Evolutionary conservation across 345 rosid genomes (phyloP), one percentile per base, ranked within the genome.

Genomic region (Microthlaspi erraticum): DNA sequence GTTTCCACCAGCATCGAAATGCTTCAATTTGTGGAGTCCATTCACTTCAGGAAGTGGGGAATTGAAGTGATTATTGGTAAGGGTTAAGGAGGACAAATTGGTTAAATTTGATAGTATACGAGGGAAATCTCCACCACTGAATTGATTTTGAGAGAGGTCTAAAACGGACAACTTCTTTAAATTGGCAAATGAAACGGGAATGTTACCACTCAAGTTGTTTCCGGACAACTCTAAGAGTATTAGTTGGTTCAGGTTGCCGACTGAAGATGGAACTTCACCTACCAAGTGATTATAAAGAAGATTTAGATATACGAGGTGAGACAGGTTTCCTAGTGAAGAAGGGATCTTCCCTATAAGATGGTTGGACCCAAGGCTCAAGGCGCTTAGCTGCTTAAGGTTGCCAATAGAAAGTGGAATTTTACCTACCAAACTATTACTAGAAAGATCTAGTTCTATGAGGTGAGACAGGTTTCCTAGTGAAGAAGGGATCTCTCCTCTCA

Each of bases 81-180:
- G 51, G 51, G 7, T 11, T 46, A 46, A 46, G 26, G 8, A 17
- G 10, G 11, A 17, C 26, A 46, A 46, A 26, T 26, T 46, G 51
- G 51, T 46, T 46, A 46, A 46, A 46, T n/a, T n/a, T n/a, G 51
- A 26, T 46, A 46, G 23, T 7, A 46, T 17, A 46, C 26, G 51
- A 17, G 51, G 51, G 26, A 46, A 19, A 17, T 46, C 44, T 41
- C 3, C 16, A 12, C 44, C 11, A 5, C 26, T 46, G 51, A 46
- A 46, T 17, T 46, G 51, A 8, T 46, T 46, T 46, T 46, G 10
- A 11, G 9, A 46, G 9, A 46, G 23, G 20, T 7, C 3, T 17
- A 46, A 17, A 46, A 3, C 4, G 20, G 20, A 17, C 9, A 46
- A 11, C 51, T 46, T 46, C 12, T 19, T 46, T 10, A 46, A 7